A percentile compares a stretch with the other conserved stretches of the same genome.
Conservation (phyloP, 768 basidiomycete species). For the Filobasidium wieringae region DNA sequence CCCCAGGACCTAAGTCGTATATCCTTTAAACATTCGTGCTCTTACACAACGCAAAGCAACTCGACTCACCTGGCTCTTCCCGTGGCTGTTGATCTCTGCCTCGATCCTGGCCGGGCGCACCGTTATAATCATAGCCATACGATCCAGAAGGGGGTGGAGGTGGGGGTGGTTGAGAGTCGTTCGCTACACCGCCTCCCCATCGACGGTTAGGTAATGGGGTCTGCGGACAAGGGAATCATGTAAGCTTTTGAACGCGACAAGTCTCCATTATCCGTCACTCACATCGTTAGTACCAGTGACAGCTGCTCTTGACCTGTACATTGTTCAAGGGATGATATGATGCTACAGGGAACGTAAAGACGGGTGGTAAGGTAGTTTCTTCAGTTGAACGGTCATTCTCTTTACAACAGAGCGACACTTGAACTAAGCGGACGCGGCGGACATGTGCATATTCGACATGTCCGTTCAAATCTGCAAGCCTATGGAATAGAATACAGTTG, state of each 20-base stretch:
- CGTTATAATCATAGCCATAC: slow-evolving; percentile 39
- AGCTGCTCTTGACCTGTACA: slow-evolving; percentile 40
- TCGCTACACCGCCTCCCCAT: slow-evolving; percentile 77
- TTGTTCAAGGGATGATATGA: too few species aligned
- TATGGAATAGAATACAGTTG: too few species aligned
- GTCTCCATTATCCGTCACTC: slow-evolving; percentile 24
- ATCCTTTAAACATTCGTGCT: not conserved
- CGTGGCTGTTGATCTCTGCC: slow-evolving; percentile 60
- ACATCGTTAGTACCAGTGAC: slow-evolving; percentile 90
- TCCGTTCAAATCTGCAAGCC: too few species aligned
- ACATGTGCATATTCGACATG: too few species aligned
- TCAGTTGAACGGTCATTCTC: too few species aligned
- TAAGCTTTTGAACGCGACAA: slow-evolving; percentile 15
- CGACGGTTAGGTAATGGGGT: slow-evolving; percentile 71
- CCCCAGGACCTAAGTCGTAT: slow-evolving; percentile 45
- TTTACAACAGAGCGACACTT: too few species aligned
- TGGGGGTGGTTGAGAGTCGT: slow-evolving; percentile 69
- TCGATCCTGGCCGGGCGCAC: slow-evolving; percentile 40
- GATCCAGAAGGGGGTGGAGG: slow-evolving; percentile 77
- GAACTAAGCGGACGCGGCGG: too few species aligned
- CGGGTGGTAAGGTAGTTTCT: too few species aligned
- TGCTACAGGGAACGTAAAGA: too few species aligned
- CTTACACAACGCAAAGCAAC: not conserved
- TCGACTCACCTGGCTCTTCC: slow-evolving; percentile 61
- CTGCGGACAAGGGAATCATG: slow-evolving; percentile 42